Conservation (phyloP, 768 basidiomycete genomes). For the Calvatia gigantea region DNA sequence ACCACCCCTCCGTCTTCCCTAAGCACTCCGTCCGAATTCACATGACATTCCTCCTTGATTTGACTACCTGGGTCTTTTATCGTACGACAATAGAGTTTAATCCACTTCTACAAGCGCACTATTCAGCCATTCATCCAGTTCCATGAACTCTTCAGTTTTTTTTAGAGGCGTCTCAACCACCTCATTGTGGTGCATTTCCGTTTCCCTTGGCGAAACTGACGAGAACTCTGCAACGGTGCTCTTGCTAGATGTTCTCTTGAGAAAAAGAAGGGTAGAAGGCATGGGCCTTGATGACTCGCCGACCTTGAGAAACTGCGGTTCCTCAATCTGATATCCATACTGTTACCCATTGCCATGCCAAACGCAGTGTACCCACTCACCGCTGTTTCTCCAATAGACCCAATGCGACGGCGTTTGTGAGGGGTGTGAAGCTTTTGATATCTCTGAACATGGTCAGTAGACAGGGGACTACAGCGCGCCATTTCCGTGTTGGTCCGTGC, state of each 20-base stretch:
- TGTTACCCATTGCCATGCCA: background rate
- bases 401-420: background rate
- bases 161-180: background rate
- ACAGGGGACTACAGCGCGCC: background rate
- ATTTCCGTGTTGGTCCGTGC: background rate
- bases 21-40: constrained; percentile 8
- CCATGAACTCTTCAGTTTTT: constrained; percentile 40
- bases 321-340: background rate
- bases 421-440: background rate
- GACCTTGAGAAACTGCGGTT: background rate
- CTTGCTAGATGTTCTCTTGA: background rate
- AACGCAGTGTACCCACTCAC: background rate
- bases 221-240: background rate
- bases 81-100: constrained; percentile 14
- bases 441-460: background rate
- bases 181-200: background rate
- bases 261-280: background rate
- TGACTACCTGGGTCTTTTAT: constrained; percentile 12
- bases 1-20: constrained; percentile 32
- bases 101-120: constrained; percentile 61
- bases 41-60: constrained; percentile 11
- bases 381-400: background rate
- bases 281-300: background rate
- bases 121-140: constrained; percentile 66
- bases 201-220: background rate